These are phyloP conservation scores for Theobroma grandiflorum DNA, from an alignment of 441 rosid species.

Conservation along the genomic window DNA sequence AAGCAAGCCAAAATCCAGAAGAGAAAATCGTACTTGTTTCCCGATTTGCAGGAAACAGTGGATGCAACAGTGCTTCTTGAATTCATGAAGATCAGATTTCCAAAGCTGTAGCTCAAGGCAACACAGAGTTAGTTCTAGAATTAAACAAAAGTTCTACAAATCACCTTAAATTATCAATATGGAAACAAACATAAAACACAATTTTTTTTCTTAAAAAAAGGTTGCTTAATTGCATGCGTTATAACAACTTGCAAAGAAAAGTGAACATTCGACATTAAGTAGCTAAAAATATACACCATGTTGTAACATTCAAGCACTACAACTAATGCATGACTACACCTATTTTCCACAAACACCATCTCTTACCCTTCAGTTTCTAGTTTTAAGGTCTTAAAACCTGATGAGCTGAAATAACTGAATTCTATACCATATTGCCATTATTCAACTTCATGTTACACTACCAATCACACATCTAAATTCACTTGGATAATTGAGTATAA, in stretches of 20 bases:
- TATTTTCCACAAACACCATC: not conserved
- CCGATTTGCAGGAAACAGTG: conserved; percentile 92
- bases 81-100: conserved; percentile 81
- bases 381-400: not conserved
- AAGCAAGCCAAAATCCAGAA: conserved; percentile 79
- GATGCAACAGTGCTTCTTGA: conserved; percentile 70
- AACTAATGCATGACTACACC: not conserved
- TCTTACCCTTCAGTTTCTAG: not conserved
- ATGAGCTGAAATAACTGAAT: not conserved
- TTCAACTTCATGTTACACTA: not conserved
- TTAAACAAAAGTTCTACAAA: not conserved
- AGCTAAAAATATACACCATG: not conserved
- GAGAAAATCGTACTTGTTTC: conserved; percentile 79
- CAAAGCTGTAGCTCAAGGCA: conserved; percentile 59
- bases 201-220: too few relatives aligned
- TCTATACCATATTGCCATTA: not conserved
- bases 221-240: not conserved
- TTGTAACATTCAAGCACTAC: not conserved
- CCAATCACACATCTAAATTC: not conserved
- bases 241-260: conserved; percentile 1
- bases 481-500: not conserved
- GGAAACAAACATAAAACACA: not conserved
- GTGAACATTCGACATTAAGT: not conserved
- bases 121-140: conserved; percentile 13
- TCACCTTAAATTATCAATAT: not conserved